phyloP scores from a whole-genome alignment of 495 filamentous ascomycete species.

The Neurospora terricola region DNA sequence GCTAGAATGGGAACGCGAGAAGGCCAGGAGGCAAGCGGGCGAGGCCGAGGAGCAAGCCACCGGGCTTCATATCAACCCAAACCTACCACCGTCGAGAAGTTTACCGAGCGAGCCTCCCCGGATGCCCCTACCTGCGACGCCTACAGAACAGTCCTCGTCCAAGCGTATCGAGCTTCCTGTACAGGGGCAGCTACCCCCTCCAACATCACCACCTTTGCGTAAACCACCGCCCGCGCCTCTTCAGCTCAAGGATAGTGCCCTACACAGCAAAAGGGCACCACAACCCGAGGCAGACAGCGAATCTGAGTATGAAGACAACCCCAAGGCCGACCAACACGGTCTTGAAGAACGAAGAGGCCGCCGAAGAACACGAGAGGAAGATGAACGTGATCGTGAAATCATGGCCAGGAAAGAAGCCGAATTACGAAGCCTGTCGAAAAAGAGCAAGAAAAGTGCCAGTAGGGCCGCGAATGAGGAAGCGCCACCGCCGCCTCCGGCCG shows the following conservation, averaged over 20 bases:
- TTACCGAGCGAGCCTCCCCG: conserved; percentile 34
- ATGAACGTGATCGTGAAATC: conserved; percentile 69
- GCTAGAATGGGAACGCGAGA: conserved; percentile 32
- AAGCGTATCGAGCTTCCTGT: not conserved
- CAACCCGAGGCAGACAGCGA: conserved; percentile 53
- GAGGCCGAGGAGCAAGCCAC: conserved; percentile 21
- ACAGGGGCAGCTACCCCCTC: conserved; percentile 29
- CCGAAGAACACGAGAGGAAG: conserved; percentile 77
- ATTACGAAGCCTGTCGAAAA: conserved; percentile 54
- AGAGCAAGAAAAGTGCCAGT: conserved; percentile 45
- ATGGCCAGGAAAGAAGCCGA: conserved; percentile 53
- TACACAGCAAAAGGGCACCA: conserved; percentile 30
- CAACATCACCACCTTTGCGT: conserved; percentile 48
- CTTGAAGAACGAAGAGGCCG: conserved; percentile 56
- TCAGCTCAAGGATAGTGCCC: conserved; percentile 45
- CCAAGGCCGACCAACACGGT: conserved; percentile 54
- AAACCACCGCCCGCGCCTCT: conserved; percentile 81
- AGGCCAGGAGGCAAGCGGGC: conserved; percentile 29
- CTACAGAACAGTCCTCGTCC: conserved; percentile 29
- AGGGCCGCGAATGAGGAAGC: conserved; percentile 25
- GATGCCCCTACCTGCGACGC: conserved; percentile 28
- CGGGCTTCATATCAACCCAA: conserved; percentile 31
- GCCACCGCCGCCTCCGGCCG: conserved; percentile 5
- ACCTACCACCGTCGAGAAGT: conserved; percentile 38
- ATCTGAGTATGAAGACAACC: conserved; percentile 75